Base-by-base conservation (phyloP, 208 protist species). In the Perkinsela sp. region DNA sequence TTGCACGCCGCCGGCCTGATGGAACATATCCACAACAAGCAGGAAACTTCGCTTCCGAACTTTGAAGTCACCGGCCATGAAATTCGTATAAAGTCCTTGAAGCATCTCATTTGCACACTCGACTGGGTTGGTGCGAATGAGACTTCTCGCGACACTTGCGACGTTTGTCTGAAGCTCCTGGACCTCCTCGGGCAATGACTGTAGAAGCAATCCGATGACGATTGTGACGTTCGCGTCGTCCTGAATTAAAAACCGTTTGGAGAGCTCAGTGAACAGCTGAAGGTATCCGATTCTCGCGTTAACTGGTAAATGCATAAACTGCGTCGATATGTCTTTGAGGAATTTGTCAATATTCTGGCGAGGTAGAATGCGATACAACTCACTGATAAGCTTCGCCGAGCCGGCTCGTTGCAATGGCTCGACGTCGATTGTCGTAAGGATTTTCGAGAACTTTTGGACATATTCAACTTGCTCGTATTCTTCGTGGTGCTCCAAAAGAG, bases 221-320 rank as follows among this genome's bases (percentile, higher is more conserved):
- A 83, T 79, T n/a, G 91, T 75, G 67, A 94, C 80, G 32, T 74
- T 69, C 73, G 85, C 84, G 72, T 90, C 87, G 68, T 75, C 79
- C 66, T 76, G 73, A 22, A 75, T 67, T 66, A 68, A 71, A 48
- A 93, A 75, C 6, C 84, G 86, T 67, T 82, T 82, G 30, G 88
- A 87, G 57, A 89, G 74, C 78, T 93, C 93, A 32, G 91, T 79
- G 77, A 94, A 89, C 57, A 93, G 80, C 73, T 91, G 86, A 29
- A 95, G 73, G 74, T 90, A 93, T 28, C 85, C 88, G 40, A 57
- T 22, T 22, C 22, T 57, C 40, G 40, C 40, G 13, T 57, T 22
- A 57, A 6, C 6, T 57, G 40, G 6, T 6, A 22, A 6, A 57
- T 57, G 6, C 40, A 22, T n/a, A 22, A 57, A 57, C 13, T n/a